Evolutionary conservation across 2,329 filamentous ascomycete genomes (phyloP).

Genomic region (Xylaria multiplex): DNA sequence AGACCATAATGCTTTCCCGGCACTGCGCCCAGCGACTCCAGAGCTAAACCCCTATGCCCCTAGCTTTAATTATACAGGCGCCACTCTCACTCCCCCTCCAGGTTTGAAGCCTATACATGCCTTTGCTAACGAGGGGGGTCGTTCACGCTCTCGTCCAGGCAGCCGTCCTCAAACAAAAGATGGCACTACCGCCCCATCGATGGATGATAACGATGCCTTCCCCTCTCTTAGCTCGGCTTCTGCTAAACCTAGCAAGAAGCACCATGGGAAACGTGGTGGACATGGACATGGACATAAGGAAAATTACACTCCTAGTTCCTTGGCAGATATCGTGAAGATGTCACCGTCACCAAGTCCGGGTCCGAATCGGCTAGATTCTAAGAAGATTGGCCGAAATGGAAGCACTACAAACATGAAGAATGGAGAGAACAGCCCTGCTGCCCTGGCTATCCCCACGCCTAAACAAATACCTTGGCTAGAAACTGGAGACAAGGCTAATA

Average conservation of each 20-base stretch:
- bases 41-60: conserved; percentile 66
- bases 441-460: conserved; percentile 84
- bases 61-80: conserved; percentile 63
- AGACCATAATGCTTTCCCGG: conserved; percentile 86
- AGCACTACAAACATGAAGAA: conserved; percentile 71
- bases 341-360: conserved; percentile 81
- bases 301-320: conserved; percentile 74
- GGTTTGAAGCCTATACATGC: conserved; percentile 73
- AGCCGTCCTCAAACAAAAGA: conserved; percentile 77
- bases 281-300: conserved; percentile 79
- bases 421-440: conserved; percentile 81
- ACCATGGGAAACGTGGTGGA: conserved; percentile 89
- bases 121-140: conserved; percentile 67
- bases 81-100: conserved; percentile 72
- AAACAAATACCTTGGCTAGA: conserved; percentile 97
- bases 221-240: conserved; percentile 83
- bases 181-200: conserved; percentile 75
- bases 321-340: conserved; percentile 96
- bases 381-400: conserved; percentile 70
- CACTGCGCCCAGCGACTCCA: conserved; percentile 69
- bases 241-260: conserved; percentile 84
- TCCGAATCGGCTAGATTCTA: conserved; percentile 67
- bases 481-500: conserved; percentile 89
- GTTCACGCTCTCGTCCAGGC: conserved; percentile 81
- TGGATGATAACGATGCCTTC: conserved; percentile 96